Base-by-base conservation (phyloP, 305 asterid genomes). In the Rubia occidens region DNA sequence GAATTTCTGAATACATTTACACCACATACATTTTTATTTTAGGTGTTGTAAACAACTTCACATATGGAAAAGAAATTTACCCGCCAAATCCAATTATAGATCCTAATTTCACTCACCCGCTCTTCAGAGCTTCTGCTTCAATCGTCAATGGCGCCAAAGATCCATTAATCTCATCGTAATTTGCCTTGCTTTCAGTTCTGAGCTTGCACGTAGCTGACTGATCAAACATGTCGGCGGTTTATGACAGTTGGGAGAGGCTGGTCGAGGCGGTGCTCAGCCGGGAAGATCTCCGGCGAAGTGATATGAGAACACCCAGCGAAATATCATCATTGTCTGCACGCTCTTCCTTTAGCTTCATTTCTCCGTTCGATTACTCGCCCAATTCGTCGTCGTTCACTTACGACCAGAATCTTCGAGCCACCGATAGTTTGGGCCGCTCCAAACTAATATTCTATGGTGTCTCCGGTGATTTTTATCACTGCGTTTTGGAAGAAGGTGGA, bases 321-420 rank as follows among this genome's bases (percentile, higher is more conserved):
- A 4, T 43, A 3, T 71, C 69, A 2, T 70, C 67, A 15, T 1
- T 37, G 29, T 37, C 67, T 8, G 7, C 49, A 39, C 43, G 66
- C 5, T 21, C 62, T 1, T 37, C 75, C 47, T 49, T 35, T 2
- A 71, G 54, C 4, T 62, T 37, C 54, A 8, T 54, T 29, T 15
- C 5, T 68, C 59, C 71, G 6, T 55, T 53, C 0, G 15, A 81
- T 56, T 75, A 81, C 53, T 75, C 90, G 53, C n/a, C 13, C 18
- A 72, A 74, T 59, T 76, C 82, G 40, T 35, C 66, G 15, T 37
- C 83, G 21, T 86, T 86, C 74, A 75, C 81, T 32, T 84, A 84
- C 78, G 80, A 83, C 79, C 91, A 89, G 79, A 88, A 88, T 81
- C 86, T 88, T 45, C 82, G 75, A 72, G 90, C 90, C 76, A 84